Evolutionary conservation across 306 rosid species (phyloP), one percentile per base, ranked within the genome.

Genomic region (Herpetospermum pedunculosum): DNA sequence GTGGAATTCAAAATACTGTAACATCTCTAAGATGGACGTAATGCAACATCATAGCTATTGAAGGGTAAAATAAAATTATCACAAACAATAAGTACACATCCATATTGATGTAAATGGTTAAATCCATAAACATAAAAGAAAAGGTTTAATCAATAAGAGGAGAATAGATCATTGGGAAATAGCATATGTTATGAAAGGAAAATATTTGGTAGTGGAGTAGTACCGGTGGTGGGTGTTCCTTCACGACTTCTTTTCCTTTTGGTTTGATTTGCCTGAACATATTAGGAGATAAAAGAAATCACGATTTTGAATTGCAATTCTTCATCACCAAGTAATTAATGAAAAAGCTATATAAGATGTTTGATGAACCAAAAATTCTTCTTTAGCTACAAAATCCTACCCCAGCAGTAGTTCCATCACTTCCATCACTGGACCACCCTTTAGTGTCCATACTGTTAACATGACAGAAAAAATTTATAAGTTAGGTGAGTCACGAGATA

Each of bases 361-460:
- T 43, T 14, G 28, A 70, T 62, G 77, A 73, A 77, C 37, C 62
- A 23, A n/a, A 54, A 23, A 38, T 47, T 72, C 46, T 62, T 69
- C 41, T 48, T 49, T 8, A 59, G 69, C 40, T 21, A 55, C 71
- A 64, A 48, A 78, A 54, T 72, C 79, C 88, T 70, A 94, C 99
- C 92, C 86, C 77, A 48, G 89, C 59, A 73, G 92, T 87, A 78
- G 83, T 89, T 80, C 88, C 90, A 52, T 83, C 90, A 85, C 99
- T 94, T 81, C 93, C 97, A 86, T 87, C 87, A 30, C 92, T 91
- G 28, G 96, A 86, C 75, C 89, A 86, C 75, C 89, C 96, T 64
- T 89, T 96, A 3, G 92, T 87, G 55, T 80, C 92, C 76, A 34
- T 75, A 85, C 97, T 94, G 96, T 50, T 77, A 23, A 71, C 65